phyloP scores from a whole-genome alignment of 257 asterid species.

The Phtheirospermum japonicum region DNA sequence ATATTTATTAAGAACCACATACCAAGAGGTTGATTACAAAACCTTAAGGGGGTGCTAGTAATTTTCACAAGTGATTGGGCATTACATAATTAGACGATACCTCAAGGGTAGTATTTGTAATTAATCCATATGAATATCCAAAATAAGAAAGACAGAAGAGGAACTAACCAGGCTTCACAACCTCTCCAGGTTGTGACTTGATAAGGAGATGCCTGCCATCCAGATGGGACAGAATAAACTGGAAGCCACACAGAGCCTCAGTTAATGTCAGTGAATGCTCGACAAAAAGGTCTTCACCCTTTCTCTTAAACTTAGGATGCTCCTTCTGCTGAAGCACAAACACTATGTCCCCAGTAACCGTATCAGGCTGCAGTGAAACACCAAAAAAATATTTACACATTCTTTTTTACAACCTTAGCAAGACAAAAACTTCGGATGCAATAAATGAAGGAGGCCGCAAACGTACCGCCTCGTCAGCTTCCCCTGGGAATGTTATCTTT shows the following conservation, averaged over 20 bases:
- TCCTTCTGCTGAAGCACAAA: slow-evolving; percentile 67
- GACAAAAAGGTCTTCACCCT: slow-evolving; percentile 61
- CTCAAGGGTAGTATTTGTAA: not conserved
- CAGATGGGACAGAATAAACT: slow-evolving; percentile 53
- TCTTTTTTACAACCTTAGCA: not conserved
- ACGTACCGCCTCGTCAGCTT: slow-evolving; percentile 70
- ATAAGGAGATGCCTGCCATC: slow-evolving; percentile 63
- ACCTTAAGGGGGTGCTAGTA: too few species aligned
- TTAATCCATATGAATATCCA: not conserved
- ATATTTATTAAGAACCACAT: too few species aligned
- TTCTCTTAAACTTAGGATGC: slow-evolving; percentile 65
- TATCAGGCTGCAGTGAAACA: slow-evolving; percentile 54
- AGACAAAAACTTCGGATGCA: too few species aligned
- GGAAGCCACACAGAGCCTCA: slow-evolving; percentile 72
- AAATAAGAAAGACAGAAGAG: not conserved
- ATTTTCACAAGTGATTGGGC: too few species aligned
- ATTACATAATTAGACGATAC: too few species aligned
- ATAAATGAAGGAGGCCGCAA: not conserved
- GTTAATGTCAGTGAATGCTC: slow-evolving; percentile 58
- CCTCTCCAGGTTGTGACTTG: slow-evolving; percentile 64
- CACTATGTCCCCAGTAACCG: slow-evolving; percentile 61
- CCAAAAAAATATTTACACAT: too few species aligned
- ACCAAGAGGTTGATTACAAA: too few species aligned
- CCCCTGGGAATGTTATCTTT: slow-evolving; percentile 69
- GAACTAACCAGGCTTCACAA: slow-evolving; percentile 60